A percentile compares a stretch with the other conserved stretches of the same genome.
Conservation (phyloP, 495 filamentous ascomycete species). For the Rhypophila decipiens region DNA sequence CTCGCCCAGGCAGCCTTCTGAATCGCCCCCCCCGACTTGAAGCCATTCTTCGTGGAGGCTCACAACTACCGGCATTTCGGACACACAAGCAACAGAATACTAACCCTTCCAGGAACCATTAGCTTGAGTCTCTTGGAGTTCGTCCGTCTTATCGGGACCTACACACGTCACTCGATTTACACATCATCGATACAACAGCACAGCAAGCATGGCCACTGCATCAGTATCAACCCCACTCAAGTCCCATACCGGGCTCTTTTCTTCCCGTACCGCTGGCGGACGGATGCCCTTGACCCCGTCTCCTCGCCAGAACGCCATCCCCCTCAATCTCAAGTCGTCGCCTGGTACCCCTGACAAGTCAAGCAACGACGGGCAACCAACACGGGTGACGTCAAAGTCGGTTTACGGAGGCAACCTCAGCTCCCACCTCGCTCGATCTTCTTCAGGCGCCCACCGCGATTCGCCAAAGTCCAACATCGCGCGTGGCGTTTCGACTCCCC, state of each 20-base stretch:
- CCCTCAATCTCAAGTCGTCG: slow-evolving; percentile 52
- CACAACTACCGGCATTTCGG: slow-evolving; percentile 47
- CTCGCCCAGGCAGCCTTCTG: slow-evolving; percentile 34
- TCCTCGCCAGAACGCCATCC: slow-evolving; percentile 51
- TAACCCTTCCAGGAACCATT: slow-evolving; percentile 57
- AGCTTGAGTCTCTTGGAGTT: slow-evolving; percentile 59
- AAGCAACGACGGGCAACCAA: slow-evolving; percentile 41
- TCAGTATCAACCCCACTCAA: slow-evolving; percentile 87
- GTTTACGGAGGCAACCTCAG: slow-evolving; percentile 65
- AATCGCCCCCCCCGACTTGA: slow-evolving; percentile 41
- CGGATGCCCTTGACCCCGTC: slow-evolving; percentile 93
- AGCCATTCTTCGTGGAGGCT: slow-evolving; percentile 31
- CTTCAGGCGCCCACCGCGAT: slow-evolving; percentile 55
- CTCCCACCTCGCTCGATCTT: slow-evolving; percentile 65
- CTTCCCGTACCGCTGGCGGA: slow-evolving; percentile 84
- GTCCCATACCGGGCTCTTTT: slow-evolving; percentile 89
- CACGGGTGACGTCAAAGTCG: slow-evolving; percentile 54
- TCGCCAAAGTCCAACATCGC: slow-evolving; percentile 96
- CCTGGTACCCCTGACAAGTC: slow-evolving; percentile 75
- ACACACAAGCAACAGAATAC: slow-evolving; percentile 42
- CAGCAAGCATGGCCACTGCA: slow-evolving; percentile 72
- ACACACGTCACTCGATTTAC: slow-evolving; percentile 17
- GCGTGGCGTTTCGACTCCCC: slow-evolving; percentile 57
- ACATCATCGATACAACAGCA: slow-evolving; percentile 36
- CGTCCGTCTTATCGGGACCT: slow-evolving; percentile 38